Evolutionary conservation across 1,284 basidiomycete species (phyloP).

Genomic region (Termitomyces sp.): DNA sequence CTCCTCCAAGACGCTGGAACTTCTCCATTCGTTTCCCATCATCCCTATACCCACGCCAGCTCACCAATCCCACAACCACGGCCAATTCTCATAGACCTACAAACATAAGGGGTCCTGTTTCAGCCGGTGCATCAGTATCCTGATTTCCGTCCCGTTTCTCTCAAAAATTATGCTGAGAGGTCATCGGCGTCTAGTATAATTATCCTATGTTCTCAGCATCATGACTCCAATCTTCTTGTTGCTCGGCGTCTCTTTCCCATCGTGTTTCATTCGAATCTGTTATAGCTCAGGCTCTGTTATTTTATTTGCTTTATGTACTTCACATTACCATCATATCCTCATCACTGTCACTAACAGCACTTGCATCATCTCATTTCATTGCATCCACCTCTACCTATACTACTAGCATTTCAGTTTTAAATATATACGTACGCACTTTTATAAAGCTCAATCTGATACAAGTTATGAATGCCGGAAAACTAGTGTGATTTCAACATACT

Average conservation of each 20-base stretch:
- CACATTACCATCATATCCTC: slow-evolving; percentile 4
- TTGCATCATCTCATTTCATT: slow-evolving; percentile 8
- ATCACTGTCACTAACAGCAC: slow-evolving; percentile 4
- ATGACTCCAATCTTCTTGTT: slow-evolving; percentile 1
- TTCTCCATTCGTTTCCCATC: slow-evolving; percentile 30
- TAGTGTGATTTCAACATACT: not conserved
- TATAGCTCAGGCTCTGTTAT: slow-evolving; percentile 3
- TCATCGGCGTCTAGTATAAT: slow-evolving; percentile 10
- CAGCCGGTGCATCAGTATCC: not conserved
- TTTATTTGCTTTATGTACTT: slow-evolving; percentile 5
- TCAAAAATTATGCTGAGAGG: slow-evolving; percentile 13
- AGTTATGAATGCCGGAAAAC: not conserved
- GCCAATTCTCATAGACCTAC: slow-evolving; percentile 11
- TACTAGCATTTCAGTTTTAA: not conserved
- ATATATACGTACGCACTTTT: not conserved
- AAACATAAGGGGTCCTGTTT: slow-evolving; percentile 7
- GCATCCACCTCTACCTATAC: slow-evolving; percentile 2
- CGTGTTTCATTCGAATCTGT: slow-evolving; percentile 3
- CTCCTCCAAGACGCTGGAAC: slow-evolving; percentile 26
- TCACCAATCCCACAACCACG: slow-evolving; percentile 12
- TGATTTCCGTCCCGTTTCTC: slow-evolving; percentile 3
- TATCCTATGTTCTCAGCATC: slow-evolving; percentile 10
- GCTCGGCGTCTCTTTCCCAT: slow-evolving; percentile 4
- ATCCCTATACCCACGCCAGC: slow-evolving; percentile 18
- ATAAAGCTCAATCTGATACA: slow-evolving; percentile 1